Conservation (phyloP, 2,329 filamentous ascomycete genomes). For the Triangularia setosa region DNA sequence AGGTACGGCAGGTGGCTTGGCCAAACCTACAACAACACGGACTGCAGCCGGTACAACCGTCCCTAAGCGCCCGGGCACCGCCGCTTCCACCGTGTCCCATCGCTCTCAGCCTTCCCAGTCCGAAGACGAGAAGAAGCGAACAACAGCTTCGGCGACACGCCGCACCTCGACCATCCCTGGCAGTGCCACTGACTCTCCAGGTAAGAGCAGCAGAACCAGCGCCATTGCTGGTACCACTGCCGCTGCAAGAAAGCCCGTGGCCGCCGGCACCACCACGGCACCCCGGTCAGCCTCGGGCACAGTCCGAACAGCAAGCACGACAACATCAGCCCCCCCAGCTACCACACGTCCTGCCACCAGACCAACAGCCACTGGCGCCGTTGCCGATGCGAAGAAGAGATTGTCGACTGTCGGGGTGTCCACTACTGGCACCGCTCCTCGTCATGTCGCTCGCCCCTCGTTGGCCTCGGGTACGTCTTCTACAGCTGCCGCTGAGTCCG, state of each 20-base stretch:
- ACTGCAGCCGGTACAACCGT: conserved; percentile 28
- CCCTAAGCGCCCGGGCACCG: conserved; percentile 32
- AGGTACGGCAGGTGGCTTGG: conserved; percentile 26
- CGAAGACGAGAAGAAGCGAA: conserved; percentile 37
- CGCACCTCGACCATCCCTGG: conserved; percentile 32
- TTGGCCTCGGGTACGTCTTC: conserved; percentile 29
- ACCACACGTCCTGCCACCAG: conserved; percentile 34
- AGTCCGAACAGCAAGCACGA: conserved; percentile 35
- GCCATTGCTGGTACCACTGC: conserved; percentile 31
- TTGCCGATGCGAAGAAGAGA: conserved; percentile 53
- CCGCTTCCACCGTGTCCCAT: conserved; percentile 31
- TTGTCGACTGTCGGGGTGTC: conserved; percentile 48
- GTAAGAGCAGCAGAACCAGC: conserved; percentile 21
- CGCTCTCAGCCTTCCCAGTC: conserved; percentile 34
- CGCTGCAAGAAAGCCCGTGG: conserved; percentile 35
- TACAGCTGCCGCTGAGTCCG: conserved; percentile 35
- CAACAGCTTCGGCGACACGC: conserved; percentile 27
- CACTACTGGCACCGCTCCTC: conserved; percentile 35
- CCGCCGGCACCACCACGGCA: conserved; percentile 31
- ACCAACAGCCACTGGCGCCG: conserved; percentile 35
- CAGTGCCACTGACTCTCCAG: conserved; percentile 25
- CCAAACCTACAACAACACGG: conserved; percentile 32
- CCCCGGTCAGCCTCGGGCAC: conserved; percentile 32
- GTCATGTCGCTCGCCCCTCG: conserved; percentile 42
- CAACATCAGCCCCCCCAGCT: conserved; percentile 35